Percentiles rank a stretch among this genome's conserved stretches.
Evolutionary conservation across 2,329 filamentous ascomycete species (phyloP).

Genomic region (Huntiella abstrusa): DNA sequence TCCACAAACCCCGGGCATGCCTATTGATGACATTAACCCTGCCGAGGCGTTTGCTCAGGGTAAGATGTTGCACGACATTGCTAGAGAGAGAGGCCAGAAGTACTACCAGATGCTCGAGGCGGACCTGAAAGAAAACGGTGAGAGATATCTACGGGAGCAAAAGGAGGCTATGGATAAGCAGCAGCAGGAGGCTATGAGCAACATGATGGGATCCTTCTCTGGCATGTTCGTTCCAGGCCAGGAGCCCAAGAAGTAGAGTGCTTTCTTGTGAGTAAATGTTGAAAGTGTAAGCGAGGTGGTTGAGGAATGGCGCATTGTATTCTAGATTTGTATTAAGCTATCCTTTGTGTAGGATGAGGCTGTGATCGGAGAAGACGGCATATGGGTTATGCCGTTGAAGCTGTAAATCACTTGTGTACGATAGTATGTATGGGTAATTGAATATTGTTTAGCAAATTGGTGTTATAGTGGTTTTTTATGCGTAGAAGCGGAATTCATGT

Average conservation of each 20-base stretch:
- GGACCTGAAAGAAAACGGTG: conserved; percentile 82
- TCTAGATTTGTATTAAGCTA: too few species aligned
- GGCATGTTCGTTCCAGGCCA: conserved; percentile 30
- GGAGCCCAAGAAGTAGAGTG: neutral
- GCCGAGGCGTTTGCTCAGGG: conserved; percentile 69
- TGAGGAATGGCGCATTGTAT: too few species aligned
- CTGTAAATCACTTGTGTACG: too few species aligned
- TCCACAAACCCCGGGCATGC: conserved; percentile 37
- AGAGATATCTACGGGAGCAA: conserved; percentile 92
- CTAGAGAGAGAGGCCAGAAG: conserved; percentile 75
- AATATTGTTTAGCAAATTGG: too few species aligned
- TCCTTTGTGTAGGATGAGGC: too few species aligned
- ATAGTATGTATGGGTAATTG: too few species aligned
- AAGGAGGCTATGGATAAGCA: conserved; percentile 71
- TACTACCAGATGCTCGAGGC: conserved; percentile 79
- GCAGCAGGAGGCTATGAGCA: conserved; percentile 79
- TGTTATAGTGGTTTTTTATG: too few species aligned
- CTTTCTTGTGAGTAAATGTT: too few species aligned
- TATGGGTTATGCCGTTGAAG: too few species aligned
- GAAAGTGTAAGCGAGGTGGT: too few species aligned
- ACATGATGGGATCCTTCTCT: conserved; percentile 65
- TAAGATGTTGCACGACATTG: conserved; percentile 93
- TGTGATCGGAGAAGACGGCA: too few species aligned
- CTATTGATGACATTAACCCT: conserved; percentile 37
- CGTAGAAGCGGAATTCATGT: too few species aligned